Base-by-base conservation (phyloP, 1,139 yeast genomes). In the Suhomyces anneliseae region DNA sequence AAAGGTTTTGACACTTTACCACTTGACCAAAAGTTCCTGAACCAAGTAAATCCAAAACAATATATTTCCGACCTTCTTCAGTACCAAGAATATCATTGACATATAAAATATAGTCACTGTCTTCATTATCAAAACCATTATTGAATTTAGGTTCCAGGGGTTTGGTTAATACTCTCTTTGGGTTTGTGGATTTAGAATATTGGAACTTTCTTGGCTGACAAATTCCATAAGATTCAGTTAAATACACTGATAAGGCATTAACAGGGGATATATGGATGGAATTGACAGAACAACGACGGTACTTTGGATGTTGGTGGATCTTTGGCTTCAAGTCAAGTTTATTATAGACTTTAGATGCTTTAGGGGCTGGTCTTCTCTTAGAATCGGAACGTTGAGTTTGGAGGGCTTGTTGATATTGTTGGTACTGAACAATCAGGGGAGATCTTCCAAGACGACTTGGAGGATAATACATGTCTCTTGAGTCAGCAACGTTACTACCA, bases 11-110 rank as follows among this genome's bases (percentile, higher is more conserved):
- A 68, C 98, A 93, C 68, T 93, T 93, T 33, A 92, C 98, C 45
- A 95, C 99, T 67, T 93, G 99, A 6, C 99, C 99, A 76, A 95
- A 93, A 0, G 99, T 92, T 4, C 99, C 99, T 54, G 92, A 93
- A 0, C 99, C 99, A 40, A 95, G 69, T 26, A 93, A 78, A 66
- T 93, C 98, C 52, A 93, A 70, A 4, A 95, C 97, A 59, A 93
- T 76, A 62, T 92, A 92, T 61, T 89, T 85, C 48, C 93, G 75
- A 47, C 90, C 92, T 56, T 90, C 96, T 60, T 90, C 95, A 2
- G 83, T 78, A 2, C 99, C 99, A 41, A 95, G 70, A 15, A 93
- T 85, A 62, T 95, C 99, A 65, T 95, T 93, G 12, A 95, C 99
- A 57, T 92, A 92, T 29, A 95, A 69, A 48, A 95, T 92, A 62